These are phyloP conservation scores for Schizophyllum commune DNA, from an alignment of 1,284 basidiomycete genomes.

Conservation along the genomic window DNA sequence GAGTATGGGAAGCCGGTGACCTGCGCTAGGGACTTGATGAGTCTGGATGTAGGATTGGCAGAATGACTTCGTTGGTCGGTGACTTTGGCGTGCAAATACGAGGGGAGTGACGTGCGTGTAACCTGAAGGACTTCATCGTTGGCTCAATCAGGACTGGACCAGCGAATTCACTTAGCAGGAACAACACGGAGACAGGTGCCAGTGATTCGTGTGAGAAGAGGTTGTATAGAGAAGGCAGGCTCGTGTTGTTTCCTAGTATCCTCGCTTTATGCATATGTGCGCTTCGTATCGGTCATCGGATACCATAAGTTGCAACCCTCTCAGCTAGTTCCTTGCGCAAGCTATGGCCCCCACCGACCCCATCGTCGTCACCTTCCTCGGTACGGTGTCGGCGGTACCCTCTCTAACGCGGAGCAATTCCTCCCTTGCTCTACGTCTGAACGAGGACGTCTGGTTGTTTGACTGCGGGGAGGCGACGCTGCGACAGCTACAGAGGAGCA, in stretches of 20 bases:
- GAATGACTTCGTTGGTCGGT: neutral
- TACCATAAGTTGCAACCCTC: too few species aligned
- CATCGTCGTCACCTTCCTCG: constrained; percentile 62
- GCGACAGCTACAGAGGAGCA: constrained; percentile 66
- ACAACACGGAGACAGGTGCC: too few species aligned
- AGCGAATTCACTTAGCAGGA: too few species aligned
- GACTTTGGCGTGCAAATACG: neutral
- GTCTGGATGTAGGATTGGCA: constrained; percentile 41
- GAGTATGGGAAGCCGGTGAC: constrained; percentile 47
- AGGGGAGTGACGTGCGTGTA: neutral
- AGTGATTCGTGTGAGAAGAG: too few species aligned
- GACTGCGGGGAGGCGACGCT: constrained; percentile 92
- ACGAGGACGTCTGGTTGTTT: constrained; percentile 72
- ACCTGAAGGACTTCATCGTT: neutral
- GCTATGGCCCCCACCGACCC: constrained; percentile 14
- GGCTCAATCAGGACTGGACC: too few species aligned
- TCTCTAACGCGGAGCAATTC: constrained; percentile 72
- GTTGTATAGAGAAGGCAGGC: too few species aligned
- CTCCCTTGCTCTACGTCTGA: constrained; percentile 54
- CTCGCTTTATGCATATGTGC: too few species aligned
- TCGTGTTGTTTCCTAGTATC: too few species aligned
- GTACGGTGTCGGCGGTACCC: constrained; percentile 72
- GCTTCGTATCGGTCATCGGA: too few species aligned
- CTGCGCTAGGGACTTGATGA: constrained; percentile 71
- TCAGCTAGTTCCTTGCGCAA: too few species aligned